Evolutionary conservation across 1,284 basidiomycete species (phyloP).

Genomic region (Irpex sp.): DNA sequence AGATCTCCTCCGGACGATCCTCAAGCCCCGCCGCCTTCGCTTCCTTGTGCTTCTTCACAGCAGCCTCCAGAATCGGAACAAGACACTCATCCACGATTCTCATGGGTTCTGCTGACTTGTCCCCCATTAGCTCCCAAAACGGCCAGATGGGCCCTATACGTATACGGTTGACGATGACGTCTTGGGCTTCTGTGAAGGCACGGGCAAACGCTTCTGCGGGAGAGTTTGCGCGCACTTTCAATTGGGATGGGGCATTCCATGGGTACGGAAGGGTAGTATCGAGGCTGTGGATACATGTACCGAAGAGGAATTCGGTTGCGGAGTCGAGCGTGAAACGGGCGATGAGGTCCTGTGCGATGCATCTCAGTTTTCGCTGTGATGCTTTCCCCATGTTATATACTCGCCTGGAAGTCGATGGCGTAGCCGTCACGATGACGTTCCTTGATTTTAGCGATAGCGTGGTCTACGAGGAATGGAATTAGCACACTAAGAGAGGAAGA

Average conservation of each 20-base stretch:
- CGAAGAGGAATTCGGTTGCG: conserved; percentile 41
- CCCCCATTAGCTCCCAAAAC: conserved; percentile 37
- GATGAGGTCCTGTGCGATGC: conserved; percentile 25
- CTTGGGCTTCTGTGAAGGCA: conserved; percentile 37
- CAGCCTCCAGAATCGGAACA: conserved; percentile 40
- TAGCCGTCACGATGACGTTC: conserved; percentile 16
- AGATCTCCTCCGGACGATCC: conserved; percentile 12
- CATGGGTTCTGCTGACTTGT: conserved; percentile 34
- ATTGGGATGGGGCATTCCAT: conserved; percentile 9
- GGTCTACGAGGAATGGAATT: conserved; percentile 6
- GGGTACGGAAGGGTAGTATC: conserved; percentile 29
- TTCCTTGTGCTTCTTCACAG: conserved; percentile 28
- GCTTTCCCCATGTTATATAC: neutral
- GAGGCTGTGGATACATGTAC: conserved; percentile 32
- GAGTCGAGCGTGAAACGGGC: conserved; percentile 37
- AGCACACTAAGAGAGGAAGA: neutral
- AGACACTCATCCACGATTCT: conserved; percentile 36
- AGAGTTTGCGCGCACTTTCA: neutral
- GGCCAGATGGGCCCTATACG: conserved; percentile 36
- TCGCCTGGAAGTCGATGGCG: conserved; percentile 24
- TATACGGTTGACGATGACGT: conserved; percentile 26
- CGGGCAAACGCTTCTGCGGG: conserved; percentile 32
- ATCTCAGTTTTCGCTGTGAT: neutral
- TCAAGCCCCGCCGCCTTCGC: conserved; percentile 10
- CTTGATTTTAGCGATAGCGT: conserved; percentile 18